phyloP scores from a whole-genome alignment of 805 yeast species.

The Metschnikowia baotianmanensis region DNA sequence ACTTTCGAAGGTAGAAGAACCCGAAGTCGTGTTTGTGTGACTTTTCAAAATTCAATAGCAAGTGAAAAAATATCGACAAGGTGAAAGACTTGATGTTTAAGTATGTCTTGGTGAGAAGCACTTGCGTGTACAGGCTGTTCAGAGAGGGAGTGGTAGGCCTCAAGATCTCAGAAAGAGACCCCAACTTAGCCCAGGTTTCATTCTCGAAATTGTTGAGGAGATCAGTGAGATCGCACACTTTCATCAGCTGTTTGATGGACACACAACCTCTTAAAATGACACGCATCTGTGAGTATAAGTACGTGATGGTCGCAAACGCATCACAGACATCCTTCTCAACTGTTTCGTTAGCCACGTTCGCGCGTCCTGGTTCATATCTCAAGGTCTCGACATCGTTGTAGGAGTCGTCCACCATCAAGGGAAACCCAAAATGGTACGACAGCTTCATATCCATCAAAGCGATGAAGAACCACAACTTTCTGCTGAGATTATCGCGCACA shows the following conservation, averaged over 20 bases:
- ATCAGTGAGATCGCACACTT: conserved; percentile 35
- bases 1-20: conserved; percentile 33
- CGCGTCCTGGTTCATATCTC: conserved; percentile 32
- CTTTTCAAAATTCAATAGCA: conserved; percentile 42
- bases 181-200: conserved; percentile 6
- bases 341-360: conserved; percentile 32
- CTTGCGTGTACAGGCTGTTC: conserved; percentile 10
- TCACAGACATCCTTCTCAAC: conserved; percentile 34
- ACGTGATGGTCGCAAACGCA: background rate
- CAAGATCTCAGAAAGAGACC: conserved; percentile 6
- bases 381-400: conserved; percentile 33
- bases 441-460: conserved; percentile 35
- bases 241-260: conserved; percentile 33
- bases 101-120: conserved; percentile 25
- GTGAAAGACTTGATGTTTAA: conserved; percentile 28
- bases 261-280: conserved; percentile 3
- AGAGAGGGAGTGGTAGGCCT: background rate
- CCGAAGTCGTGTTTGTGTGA: conserved; percentile 26
- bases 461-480: conserved; percentile 23
- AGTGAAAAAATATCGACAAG: conserved; percentile 28
- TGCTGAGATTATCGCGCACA: conserved; percentile 9
- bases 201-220: conserved; percentile 8
- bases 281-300: conserved; percentile 2
- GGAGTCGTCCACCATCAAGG: conserved; percentile 29
- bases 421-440: conserved; percentile 35